Percentiles rank a stretch among this genome's conserved stretches.
Evolutionary conservation across 169 alveolate genomes (phyloP).

Genomic region (Plasmodium vivax): DNA sequence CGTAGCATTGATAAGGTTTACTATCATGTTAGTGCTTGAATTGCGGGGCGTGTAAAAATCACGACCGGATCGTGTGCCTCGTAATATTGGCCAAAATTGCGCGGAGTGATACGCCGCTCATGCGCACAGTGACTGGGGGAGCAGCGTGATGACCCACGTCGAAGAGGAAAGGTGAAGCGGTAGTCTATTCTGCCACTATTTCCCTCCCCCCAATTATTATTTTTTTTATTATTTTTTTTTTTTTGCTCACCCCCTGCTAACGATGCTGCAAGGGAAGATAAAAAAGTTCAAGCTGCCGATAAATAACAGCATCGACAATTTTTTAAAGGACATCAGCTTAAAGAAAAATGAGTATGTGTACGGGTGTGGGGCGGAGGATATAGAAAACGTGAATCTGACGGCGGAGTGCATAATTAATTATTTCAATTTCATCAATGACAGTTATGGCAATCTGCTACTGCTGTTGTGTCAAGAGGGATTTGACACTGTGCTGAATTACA

Average conservation of each 20-base stretch:
- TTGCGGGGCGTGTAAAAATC: not conserved
- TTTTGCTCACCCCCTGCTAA: not conserved
- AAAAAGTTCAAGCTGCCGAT: slow-evolving; percentile 64
- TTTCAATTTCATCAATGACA: slow-evolving; percentile 55
- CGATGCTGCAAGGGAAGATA: slow-evolving; percentile 69
- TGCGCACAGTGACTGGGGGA: not conserved
- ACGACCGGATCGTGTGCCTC: not conserved
- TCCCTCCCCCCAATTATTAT: not conserved
- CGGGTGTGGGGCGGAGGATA: slow-evolving; percentile 50
- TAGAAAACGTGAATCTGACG: slow-evolving; percentile 27
- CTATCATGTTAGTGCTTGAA: not conserved
- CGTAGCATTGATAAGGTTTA: not conserved
- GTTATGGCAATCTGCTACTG: slow-evolving; percentile 58
- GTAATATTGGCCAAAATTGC: not conserved
- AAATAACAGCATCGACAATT: slow-evolving; percentile 46
- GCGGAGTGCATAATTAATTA: slow-evolving; percentile 27
- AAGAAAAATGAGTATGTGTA: slow-evolving; percentile 58
- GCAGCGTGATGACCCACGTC: not conserved
- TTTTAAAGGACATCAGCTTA: slow-evolving; percentile 53
- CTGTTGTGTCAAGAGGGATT: slow-evolving; percentile 68
- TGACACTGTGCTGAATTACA: slow-evolving; percentile 36
- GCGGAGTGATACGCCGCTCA: not conserved
- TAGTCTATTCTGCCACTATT: not conserved
- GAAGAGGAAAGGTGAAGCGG: not conserved
- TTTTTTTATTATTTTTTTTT: not conserved